Base-by-base conservation (phyloP, 305 asterid genomes). In the Solanum aculeatissimum region DNA sequence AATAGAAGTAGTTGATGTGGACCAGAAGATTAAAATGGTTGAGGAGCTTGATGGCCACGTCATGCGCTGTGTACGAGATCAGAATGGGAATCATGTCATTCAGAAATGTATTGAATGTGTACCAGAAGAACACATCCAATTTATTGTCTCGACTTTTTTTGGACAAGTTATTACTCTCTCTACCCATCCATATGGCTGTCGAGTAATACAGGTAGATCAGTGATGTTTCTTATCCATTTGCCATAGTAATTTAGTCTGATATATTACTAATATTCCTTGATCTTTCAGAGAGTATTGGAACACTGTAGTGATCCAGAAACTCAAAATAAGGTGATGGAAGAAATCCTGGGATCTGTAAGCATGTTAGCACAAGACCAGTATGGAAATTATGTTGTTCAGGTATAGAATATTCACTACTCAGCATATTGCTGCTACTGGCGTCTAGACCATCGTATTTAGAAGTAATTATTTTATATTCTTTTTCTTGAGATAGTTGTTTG, bases 61-160 rank as follows among this genome's bases (percentile, higher is more conserved):
- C 84, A 94, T 95, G 97, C 98, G 97, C 25, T 97, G 99, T 86
- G 99, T 97, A 53, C 98, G 98, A 80, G 99, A 97, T 91, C 99
- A 97, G 88, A 97, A 95, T 70, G 99, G 99, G 83, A 97, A 97
- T 90, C 99, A 97, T 86, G 99, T 97, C 75, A 86, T 97, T 84
- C 99, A 97, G 87, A 97, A 97, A 90, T 97, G 99, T 89, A 97
- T 97, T 15, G 99, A 97, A 88, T 95, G 99, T 85, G 98, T 95
- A 1, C 98, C 98, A 0, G 98, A 97, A 90, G 97, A 92, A 79
- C 93, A 94, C 83, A 94, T 97, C 83, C 96, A 97, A 87, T 97
- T 97, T 85, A 92, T 97, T 45, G 89, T 97, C 63, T 51, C 93
- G 14, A 94, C 97, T n/a, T 95, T 95, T 89, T 95, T 88, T 80